phyloP scores from a whole-genome alignment of 345 rosid species.

The Garcia nutans region DNA sequence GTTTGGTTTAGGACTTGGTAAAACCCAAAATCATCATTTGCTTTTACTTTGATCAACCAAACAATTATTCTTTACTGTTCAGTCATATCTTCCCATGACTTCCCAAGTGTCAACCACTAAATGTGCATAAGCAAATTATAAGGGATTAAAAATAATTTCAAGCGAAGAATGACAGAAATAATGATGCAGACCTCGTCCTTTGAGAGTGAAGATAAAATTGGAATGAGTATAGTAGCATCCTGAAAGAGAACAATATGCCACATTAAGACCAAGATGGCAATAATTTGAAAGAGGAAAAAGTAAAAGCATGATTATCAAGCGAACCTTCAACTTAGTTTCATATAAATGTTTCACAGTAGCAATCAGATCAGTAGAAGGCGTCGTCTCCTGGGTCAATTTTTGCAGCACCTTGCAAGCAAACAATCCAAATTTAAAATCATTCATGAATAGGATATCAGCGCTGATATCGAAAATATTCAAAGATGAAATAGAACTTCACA shows the following conservation, averaged over 20 bases:
- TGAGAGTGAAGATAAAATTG: constrained; percentile 87
- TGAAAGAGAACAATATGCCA: constrained; percentile 40
- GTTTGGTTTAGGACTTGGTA: not conserved
- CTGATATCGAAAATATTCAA: constrained; percentile 6
- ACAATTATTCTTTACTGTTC: not conserved
- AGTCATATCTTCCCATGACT: not conserved
- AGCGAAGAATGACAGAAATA: constrained; percentile 1
- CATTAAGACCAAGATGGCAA: constrained; percentile 14
- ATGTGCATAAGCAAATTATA: not conserved
- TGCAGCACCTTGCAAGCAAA: constrained; percentile 69
- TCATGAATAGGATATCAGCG: constrained; percentile 18
- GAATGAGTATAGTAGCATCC: constrained; percentile 95
- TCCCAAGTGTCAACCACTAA: not conserved
- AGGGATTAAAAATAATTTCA: not conserved
- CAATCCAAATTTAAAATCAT: constrained; percentile 26
- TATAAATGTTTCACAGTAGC: constrained; percentile 86
- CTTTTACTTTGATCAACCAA: not conserved
- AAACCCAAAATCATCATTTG: not conserved
- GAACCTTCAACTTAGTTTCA: constrained; percentile 92
- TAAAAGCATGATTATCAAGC: constrained; percentile 14
- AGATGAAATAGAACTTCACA: constrained; percentile 15
- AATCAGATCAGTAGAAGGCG: constrained; percentile 71
- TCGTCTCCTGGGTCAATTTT: constrained; percentile 79
- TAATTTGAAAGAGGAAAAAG: constrained; percentile 12
- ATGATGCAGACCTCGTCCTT: constrained; percentile 70